Conservation (phyloP, 148 eudicot species). For the Persicaria tinctoria region DNA sequence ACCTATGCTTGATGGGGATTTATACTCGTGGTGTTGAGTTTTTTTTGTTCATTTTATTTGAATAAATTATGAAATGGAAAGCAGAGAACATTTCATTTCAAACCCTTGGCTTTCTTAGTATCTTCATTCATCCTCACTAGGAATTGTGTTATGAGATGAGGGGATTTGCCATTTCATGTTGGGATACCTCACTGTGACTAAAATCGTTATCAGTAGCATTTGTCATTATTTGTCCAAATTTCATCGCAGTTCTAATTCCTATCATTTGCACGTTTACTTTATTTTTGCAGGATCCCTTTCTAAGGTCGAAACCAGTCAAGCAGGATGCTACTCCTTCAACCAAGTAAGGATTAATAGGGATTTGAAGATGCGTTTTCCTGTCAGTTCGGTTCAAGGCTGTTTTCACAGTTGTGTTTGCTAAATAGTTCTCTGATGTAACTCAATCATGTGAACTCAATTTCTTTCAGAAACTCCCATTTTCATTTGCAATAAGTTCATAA, state of each 20-base stretch:
- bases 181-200: background rate
- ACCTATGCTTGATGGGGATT: background rate
- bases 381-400: slow-evolving; percentile 3
- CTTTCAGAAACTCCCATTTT: background rate
- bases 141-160: too few relatives aligned
- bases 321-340: background rate
- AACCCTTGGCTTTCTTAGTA: too few relatives aligned
- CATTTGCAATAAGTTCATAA: background rate
- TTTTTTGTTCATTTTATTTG: background rate
- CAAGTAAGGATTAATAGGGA: background rate
- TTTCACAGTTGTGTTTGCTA: background rate
- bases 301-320: background rate
- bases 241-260: background rate
- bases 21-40: background rate
- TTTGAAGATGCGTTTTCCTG: background rate
- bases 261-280: background rate
- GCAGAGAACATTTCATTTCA: too few relatives aligned
- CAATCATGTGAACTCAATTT: background rate
- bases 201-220: background rate
- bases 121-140: too few relatives aligned
- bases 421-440: background rate
- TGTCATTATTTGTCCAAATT: background rate
- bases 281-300: background rate
- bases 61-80: too few relatives aligned
- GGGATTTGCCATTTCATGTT: too few relatives aligned